Evolutionary conservation across 805 yeast genomes (phyloP).

Genomic region (Metschnikowia borealis): DNA sequence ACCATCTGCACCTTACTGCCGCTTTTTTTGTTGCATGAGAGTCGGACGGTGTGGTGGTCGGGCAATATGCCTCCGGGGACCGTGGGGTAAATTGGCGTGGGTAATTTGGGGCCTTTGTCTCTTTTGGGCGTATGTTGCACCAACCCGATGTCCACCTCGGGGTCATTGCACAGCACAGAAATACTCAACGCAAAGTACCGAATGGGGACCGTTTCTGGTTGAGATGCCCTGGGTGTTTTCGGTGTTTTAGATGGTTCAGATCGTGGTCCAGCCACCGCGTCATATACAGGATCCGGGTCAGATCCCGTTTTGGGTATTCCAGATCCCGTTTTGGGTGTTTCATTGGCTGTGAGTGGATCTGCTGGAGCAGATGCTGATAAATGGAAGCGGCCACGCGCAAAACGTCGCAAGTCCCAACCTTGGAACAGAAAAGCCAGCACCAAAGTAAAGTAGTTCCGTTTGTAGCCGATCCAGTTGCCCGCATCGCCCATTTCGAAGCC

Average conservation of each 20-base stretch:
- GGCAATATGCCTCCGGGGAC: constrained; percentile 56
- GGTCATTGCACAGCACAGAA: constrained; percentile 50
- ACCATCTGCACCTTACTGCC: constrained; percentile 44
- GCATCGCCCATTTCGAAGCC: constrained; percentile 20
- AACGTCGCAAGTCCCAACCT: constrained; percentile 16
- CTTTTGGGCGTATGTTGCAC: constrained; percentile 72
- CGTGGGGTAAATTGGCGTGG: constrained; percentile 56
- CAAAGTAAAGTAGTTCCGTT: constrained; percentile 62
- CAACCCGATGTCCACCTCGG: constrained; percentile 40
- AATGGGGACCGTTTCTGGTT: neutral
- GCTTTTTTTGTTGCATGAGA: constrained; percentile 59
- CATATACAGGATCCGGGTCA: too few relatives aligned
- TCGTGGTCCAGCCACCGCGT: too few relatives aligned
- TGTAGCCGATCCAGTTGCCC: constrained; percentile 59
- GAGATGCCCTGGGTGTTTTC: too few relatives aligned
- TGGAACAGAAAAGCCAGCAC: constrained; percentile 48
- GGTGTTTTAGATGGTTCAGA: too few relatives aligned
- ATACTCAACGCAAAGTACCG: constrained; percentile 34
- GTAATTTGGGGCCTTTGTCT: constrained; percentile 65
- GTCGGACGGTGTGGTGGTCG: constrained; percentile 51
- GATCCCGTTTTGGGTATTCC: too few relatives aligned
- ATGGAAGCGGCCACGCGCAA: constrained; percentile 27
- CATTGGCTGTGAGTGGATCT: too few relatives aligned
- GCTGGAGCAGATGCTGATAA: neutral
- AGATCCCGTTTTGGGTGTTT: too few relatives aligned